Percentiles rank a stretch among this genome's conserved stretches.
These are phyloP conservation scores for Elsinoe fawcettii DNA, from an alignment of 2,329 filamentous ascomycete species.

Conservation along the genomic window DNA sequence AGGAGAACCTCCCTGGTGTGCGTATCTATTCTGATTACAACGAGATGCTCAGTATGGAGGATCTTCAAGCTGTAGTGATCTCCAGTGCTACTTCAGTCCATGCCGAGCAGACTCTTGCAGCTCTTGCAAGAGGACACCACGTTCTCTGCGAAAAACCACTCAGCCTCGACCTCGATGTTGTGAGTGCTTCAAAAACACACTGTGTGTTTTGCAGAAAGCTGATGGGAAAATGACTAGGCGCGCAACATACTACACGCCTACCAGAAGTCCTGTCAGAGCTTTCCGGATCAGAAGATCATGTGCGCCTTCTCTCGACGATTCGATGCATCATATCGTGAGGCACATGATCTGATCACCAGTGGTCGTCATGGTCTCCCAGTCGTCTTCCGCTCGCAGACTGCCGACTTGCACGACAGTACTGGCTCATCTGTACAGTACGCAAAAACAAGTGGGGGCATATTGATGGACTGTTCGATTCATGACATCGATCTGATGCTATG, in stretches of 20 bases:
- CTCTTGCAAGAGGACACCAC: constrained; percentile 31
- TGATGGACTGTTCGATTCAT: constrained; percentile 39
- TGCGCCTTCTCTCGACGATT: constrained; percentile 40
- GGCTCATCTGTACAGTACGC: constrained; percentile 40
- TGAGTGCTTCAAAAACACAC: background rate
- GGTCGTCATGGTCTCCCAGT: constrained; percentile 35
- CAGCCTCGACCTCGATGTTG: constrained; percentile 22
- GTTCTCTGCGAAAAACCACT: constrained; percentile 37
- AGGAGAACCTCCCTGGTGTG: too few species aligned
- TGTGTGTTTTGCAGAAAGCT: constrained; percentile 22
- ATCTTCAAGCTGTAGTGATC: constrained; percentile 38
- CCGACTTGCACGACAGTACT: constrained; percentile 33
- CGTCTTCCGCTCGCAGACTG: constrained; percentile 37
- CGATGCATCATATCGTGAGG: constrained; percentile 37
- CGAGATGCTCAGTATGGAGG: constrained; percentile 38
- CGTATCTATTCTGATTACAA: constrained; percentile 39
- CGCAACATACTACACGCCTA: too few species aligned
- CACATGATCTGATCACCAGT: constrained; percentile 29
- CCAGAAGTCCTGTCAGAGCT: too few species aligned
- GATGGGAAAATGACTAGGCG: too few species aligned
- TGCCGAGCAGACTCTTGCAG: constrained; percentile 27
- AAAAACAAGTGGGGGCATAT: constrained; percentile 36
- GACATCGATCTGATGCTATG: constrained; percentile 39
- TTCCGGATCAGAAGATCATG: constrained; percentile 37
- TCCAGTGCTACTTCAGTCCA: constrained; percentile 31